Evolutionary conservation across 495 filamentous ascomycete species (phyloP).

Genomic region (Tuber indicum): DNA sequence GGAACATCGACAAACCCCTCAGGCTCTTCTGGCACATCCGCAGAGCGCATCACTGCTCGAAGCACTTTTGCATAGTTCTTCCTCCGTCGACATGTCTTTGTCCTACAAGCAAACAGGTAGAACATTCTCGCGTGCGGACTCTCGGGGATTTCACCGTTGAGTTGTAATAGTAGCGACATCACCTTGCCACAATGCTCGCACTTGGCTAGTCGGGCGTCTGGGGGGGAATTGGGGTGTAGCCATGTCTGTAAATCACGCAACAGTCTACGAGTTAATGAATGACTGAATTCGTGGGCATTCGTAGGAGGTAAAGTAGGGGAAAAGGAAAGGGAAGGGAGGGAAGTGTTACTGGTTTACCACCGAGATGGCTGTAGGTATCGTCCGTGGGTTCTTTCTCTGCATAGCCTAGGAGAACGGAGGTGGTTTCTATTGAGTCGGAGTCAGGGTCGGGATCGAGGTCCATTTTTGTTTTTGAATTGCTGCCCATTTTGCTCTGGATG

Average conservation of each 20-base stretch:
- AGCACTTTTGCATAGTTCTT: slow-evolving; percentile 66
- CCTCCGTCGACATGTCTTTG: slow-evolving; percentile 74
- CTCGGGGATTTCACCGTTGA: slow-evolving; percentile 85
- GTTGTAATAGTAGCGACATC: slow-evolving; percentile 78
- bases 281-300: background rate
- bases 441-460: slow-evolving; percentile 81
- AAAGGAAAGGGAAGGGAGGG: background rate
- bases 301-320: background rate
- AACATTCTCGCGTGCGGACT: slow-evolving; percentile 73
- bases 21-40: slow-evolving; percentile 40
- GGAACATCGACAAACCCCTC: slow-evolving; percentile 10
- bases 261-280: slow-evolving; percentile 12
- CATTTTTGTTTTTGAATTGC: slow-evolving; percentile 50
- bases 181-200: slow-evolving; percentile 83
- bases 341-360: slow-evolving; percentile 72
- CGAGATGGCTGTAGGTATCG: slow-evolving; percentile 82
- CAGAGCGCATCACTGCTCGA: slow-evolving; percentile 53
- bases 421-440: slow-evolving; percentile 66
- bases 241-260: slow-evolving; percentile 57
- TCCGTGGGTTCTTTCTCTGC: slow-evolving; percentile 68
- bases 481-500: background rate
- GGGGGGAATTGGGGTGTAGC: slow-evolving; percentile 61
- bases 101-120: slow-evolving; percentile 73
- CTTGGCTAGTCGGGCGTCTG: slow-evolving; percentile 71
- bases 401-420: slow-evolving; percentile 85